phyloP scores from a whole-genome alignment of 1,284 basidiomycete genomes.

The Retiboletus flavoniger region DNA sequence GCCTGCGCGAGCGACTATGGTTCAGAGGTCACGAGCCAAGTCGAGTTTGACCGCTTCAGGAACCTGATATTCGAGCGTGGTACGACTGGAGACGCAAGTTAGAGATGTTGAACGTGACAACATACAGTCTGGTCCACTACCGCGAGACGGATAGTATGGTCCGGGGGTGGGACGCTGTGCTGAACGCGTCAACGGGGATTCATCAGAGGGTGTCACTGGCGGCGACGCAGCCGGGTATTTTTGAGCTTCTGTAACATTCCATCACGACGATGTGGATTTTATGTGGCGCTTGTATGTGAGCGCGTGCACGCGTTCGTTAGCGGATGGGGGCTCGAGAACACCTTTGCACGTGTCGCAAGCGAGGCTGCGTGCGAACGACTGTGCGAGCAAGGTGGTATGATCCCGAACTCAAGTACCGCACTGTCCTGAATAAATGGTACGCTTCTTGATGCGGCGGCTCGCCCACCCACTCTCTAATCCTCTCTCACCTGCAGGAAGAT shows the following conservation, averaged over 20 bases:
- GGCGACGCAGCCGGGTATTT: neutral
- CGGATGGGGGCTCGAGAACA: neutral
- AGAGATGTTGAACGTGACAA: slow-evolving; percentile 1
- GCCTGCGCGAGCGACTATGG: too few relatives aligned
- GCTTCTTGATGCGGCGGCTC: neutral
- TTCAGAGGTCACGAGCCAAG: too few relatives aligned
- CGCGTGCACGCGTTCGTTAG: neutral
- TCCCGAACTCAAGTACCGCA: neutral
- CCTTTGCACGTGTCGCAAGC: neutral
- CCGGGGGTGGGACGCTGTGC: neutral
- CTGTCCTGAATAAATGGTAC: neutral
- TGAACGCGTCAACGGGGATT: neutral
- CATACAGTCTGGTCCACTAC: neutral
- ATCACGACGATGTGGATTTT: neutral
- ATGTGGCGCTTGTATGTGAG: neutral
- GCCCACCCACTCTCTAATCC: neutral
- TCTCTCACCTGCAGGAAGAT: neutral
- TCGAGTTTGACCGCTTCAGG: too few relatives aligned
- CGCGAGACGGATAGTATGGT: slow-evolving; percentile 26
- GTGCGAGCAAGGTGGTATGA: neutral
- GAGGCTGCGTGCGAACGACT: neutral
- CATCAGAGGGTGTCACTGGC: neutral
- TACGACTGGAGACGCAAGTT: neutral
- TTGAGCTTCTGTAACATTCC: neutral
- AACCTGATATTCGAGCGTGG: too few relatives aligned